phyloP scores from a whole-genome alignment of 805 yeast genomes.

The Candida odintsovae region DNA sequence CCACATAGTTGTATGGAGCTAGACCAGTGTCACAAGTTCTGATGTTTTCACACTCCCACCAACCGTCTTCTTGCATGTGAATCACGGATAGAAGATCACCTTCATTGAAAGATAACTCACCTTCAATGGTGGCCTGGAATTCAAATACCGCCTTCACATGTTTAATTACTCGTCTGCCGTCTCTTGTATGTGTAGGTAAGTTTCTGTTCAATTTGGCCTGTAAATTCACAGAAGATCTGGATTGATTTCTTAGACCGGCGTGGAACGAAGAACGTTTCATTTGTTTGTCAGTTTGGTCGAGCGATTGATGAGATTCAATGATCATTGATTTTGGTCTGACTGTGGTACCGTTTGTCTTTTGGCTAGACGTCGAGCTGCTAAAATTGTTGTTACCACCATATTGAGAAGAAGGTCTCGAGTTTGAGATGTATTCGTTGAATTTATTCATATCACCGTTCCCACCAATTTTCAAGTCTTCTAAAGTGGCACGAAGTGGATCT shows the following conservation, averaged over 20 bases:
- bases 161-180: conserved; percentile 47
- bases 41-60: conserved; percentile 67
- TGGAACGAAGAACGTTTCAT: conserved; percentile 23
- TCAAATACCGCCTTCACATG: conserved; percentile 52
- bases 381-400: conserved; percentile 8
- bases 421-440: conserved; percentile 27
- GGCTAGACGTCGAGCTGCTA: conserved; percentile 14
- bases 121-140: conserved; percentile 54
- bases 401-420: conserved; percentile 11
- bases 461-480: conserved; percentile 37
- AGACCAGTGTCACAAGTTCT: conserved; percentile 38
- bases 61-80: conserved; percentile 60
- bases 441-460: conserved; percentile 38
- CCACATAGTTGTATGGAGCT: conserved; percentile 58
- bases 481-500: conserved; percentile 51
- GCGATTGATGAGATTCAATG: background rate
- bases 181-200: conserved; percentile 43
- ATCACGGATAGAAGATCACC: conserved; percentile 50
- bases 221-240: conserved; percentile 20
- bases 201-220: conserved; percentile 20
- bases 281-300: background rate
- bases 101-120: conserved; percentile 53
- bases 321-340: conserved; percentile 25
- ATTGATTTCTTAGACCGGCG: conserved; percentile 19
- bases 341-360: conserved; percentile 17